These are phyloP conservation scores for Leccinum longicurvipes DNA, from an alignment of 768 basidiomycete species.

Conservation along the genomic window DNA sequence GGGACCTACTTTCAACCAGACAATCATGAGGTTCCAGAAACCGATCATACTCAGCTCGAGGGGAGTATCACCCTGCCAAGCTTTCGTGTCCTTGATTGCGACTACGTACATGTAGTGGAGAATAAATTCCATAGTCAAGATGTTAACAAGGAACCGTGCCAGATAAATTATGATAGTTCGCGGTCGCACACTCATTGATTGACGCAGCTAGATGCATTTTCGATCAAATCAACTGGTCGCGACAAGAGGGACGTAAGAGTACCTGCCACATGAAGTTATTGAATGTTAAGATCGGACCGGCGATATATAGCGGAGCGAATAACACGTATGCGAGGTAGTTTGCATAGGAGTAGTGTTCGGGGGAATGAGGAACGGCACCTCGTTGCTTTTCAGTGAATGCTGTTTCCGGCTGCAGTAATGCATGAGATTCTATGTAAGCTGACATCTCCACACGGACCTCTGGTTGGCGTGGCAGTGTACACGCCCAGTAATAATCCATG, in stretches of 20 bases:
- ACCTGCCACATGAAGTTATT: conserved; percentile 97
- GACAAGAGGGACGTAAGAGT: conserved; percentile 14
- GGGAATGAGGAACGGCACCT: conserved; percentile 49
- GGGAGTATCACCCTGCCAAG: conserved; percentile 77
- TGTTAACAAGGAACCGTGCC: conserved; percentile 63
- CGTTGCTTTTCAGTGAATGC: conserved; percentile 58
- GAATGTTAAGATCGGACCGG: conserved; percentile 94
- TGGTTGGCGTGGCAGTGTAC: conserved; percentile 32
- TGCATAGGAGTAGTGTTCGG: conserved; percentile 57
- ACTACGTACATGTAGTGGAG: conserved; percentile 96
- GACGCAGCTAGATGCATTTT: conserved; percentile 49
- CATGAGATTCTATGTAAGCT: conserved; percentile 1
- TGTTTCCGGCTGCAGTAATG: conserved; percentile 24
- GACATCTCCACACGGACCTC: conserved; percentile 38
- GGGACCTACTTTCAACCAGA: conserved; percentile 86
- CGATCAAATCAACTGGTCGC: not conserved
- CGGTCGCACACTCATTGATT: conserved; percentile 45
- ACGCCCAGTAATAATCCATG: conserved; percentile 91
- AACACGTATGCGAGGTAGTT: conserved; percentile 84
- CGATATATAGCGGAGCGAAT: conserved; percentile 93
- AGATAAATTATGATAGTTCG: conserved; percentile 52
- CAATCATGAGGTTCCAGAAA: conserved; percentile 94
- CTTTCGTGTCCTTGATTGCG: conserved; percentile 86
- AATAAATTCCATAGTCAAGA: conserved; percentile 86
- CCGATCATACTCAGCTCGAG: conserved; percentile 88